Conservation (phyloP, 306 rosid genomes). For the Alnus glutinosa region DNA sequence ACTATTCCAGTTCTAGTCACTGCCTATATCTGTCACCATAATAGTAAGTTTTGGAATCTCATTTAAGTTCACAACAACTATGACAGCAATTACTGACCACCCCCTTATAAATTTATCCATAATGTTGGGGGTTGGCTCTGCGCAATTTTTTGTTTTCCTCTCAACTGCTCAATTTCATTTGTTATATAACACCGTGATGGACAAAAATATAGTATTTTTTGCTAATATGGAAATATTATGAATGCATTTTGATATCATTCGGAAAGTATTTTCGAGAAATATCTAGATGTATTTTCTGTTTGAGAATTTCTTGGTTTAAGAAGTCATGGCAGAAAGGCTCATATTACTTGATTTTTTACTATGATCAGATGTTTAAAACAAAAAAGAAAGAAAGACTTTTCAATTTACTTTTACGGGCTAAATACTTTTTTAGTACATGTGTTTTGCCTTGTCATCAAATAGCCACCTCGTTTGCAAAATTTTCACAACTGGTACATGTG, state of each 20-base stretch:
- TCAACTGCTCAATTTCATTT: neutral
- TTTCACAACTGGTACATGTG: too few relatives aligned
- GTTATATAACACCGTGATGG: neutral
- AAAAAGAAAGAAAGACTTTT: neutral
- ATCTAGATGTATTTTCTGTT: neutral
- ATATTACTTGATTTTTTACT: neutral
- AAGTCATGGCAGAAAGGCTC: constrained; percentile 1
- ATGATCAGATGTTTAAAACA: neutral
- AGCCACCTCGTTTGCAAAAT: too few relatives aligned
- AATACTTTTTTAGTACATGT: neutral
- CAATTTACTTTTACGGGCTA: neutral
- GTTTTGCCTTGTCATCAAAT: too few relatives aligned
- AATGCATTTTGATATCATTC: neutral
- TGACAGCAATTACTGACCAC: neutral
- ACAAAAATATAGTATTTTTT: neutral
- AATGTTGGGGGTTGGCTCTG: neutral
- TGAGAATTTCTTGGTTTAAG: neutral
- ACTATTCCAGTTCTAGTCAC: constrained; percentile 64
- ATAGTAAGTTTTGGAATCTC: constrained; percentile 37
- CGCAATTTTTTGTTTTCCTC: neutral
- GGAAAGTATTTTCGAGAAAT: neutral
- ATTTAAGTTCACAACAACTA: neutral
- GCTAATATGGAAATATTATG: neutral
- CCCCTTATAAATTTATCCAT: neutral
- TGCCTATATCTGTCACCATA: constrained; percentile 68